Conservation (phyloP, 345 rosid species). For the Acer saccharum region DNA sequence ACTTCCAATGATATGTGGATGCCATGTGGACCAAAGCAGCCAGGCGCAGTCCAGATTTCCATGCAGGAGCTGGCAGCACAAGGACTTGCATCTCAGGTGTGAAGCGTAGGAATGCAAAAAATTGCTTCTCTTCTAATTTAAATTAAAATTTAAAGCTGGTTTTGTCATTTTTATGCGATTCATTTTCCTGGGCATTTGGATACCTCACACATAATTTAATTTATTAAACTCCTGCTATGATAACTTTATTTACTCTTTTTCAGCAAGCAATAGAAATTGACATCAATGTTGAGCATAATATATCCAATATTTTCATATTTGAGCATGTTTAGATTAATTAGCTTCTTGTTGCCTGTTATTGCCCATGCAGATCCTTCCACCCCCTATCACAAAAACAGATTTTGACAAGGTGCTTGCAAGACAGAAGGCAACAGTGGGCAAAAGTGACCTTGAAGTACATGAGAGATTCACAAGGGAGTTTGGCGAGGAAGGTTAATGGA, state of each 20-base stretch:
- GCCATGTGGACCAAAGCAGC: constrained; percentile 90
- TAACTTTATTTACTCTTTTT: neutral
- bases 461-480: constrained; percentile 97
- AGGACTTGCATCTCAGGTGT: constrained; percentile 77
- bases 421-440: constrained; percentile 96
- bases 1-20: constrained; percentile 67
- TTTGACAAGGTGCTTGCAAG: constrained; percentile 93
- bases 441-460: constrained; percentile 81
- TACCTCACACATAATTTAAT: neutral
- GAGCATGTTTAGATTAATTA: neutral
- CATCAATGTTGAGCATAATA: neutral
- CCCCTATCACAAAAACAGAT: constrained; percentile 76
- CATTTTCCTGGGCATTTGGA: constrained; percentile 1
- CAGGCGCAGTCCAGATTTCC: constrained; percentile 67
- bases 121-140: neutral
- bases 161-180: neutral
- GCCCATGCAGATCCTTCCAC: constrained; percentile 80
- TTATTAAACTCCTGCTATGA: neutral
- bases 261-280: neutral
- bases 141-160: neutral
- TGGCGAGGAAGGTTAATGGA: constrained; percentile 89
- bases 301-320: neutral
- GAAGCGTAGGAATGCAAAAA: neutral
- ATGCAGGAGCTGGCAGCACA: constrained; percentile 84
- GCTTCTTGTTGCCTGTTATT: neutral